phyloP scores from a whole-genome alignment of 257 asterid species.

The Misopates orontium region DNA sequence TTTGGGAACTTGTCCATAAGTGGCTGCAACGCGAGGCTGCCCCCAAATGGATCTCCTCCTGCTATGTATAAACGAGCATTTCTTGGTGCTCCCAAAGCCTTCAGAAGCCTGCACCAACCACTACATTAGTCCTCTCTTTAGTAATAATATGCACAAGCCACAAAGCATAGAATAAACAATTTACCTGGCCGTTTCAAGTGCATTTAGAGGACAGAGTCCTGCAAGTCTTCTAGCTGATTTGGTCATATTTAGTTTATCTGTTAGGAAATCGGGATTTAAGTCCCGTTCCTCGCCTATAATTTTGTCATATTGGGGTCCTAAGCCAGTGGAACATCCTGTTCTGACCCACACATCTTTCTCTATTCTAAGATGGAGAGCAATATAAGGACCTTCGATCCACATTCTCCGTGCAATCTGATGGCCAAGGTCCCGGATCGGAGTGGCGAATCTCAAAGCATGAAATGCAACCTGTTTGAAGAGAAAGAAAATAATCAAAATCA shows the following conservation, averaged over 20 bases:
- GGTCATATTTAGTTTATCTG: slow-evolving; percentile 50
- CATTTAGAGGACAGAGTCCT: slow-evolving; percentile 64
- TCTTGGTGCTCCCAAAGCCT: slow-evolving; percentile 51
- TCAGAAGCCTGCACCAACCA: slow-evolving; percentile 37
- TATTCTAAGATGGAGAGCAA: slow-evolving; percentile 57
- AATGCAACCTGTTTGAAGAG: slow-evolving; percentile 64
- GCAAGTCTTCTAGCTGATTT: slow-evolving; percentile 46
- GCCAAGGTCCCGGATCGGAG: slow-evolving; percentile 51
- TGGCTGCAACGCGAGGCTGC: slow-evolving; percentile 44
- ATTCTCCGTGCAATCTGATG: slow-evolving; percentile 56
- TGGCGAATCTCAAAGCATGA: slow-evolving; percentile 57
- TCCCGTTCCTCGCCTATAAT: slow-evolving; percentile 42
- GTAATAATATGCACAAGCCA: too few relatives aligned
- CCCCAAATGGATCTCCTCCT: slow-evolving; percentile 73
- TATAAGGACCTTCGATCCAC: slow-evolving; percentile 71
- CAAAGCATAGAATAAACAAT: not conserved
- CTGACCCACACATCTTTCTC: slow-evolving; percentile 73
- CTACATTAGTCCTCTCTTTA: not conserved
- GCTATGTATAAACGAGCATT: slow-evolving; percentile 47
- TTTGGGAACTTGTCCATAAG: slow-evolving; percentile 53
- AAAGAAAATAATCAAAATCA: not conserved
- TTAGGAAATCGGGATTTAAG: slow-evolving; percentile 49
- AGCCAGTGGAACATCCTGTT: slow-evolving; percentile 54
- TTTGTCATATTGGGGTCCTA: slow-evolving; percentile 42
- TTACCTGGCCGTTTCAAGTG: slow-evolving; percentile 55